Evolutionary conservation across 352 stramenopile species (phyloP), one percentile per base, ranked within the genome.

Genomic region (Globisporangium radiosum): DNA sequence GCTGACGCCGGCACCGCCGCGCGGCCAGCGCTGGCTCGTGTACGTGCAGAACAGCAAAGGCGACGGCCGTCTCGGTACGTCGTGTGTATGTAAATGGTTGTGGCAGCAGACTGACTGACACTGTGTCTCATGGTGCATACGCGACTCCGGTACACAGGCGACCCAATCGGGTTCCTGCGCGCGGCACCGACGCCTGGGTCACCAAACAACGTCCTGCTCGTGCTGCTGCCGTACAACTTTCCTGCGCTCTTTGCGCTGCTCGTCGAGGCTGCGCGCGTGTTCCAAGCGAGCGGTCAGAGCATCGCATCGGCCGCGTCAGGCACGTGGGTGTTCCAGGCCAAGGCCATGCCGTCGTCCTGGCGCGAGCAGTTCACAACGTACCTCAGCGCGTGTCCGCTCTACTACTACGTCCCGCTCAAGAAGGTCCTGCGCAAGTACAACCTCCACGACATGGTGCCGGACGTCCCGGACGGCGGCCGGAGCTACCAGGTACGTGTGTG

Each of bases 211-310:
- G 72, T 75, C 4, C 65, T 91, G 59, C 75, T 95, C n/a, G 73
- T 94, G 5, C 58, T 95, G 19, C 67, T 95, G n/a, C 86, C 86
- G n/a, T 94, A 95, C 64, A 95, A 95, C 62, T 95, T 87, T 54
- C 82, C 86, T 2, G 71, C 85, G 42, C 66, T 95, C 7, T 95
- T 95, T 42, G 77, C 77, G 11, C 59, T 95, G 44, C 66, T 95
- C 5, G 85, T 94, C 14, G 85, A 95, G 60, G 83, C 85, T 7
- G 85, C 81, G 4, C 76, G 86, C 36, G 83, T 92, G 38, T 92
- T 87, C 52, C 83, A 93, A 53, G 78, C 86, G 17, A 91, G 76
- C 45, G 84, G 84, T 1, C 84, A 92, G 60, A 90, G 76, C 52
- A 87, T 90, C 52, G 90, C 79, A 40, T 78, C 81, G 8, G 52